Base-by-base conservation (phyloP, 148 eudicot species). In the Amaranthus palmeri region DNA sequence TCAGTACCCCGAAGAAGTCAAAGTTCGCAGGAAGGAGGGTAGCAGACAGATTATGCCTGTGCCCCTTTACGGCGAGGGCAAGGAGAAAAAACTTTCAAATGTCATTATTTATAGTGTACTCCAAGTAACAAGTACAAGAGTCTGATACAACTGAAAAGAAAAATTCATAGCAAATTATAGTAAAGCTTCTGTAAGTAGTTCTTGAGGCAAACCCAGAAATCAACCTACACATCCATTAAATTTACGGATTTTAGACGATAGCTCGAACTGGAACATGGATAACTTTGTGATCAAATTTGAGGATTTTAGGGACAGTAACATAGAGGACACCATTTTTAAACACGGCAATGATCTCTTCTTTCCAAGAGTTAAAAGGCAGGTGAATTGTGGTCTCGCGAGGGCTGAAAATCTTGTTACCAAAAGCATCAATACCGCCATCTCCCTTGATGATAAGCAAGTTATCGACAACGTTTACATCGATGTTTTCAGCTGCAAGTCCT, bases 301-400 rank as follows among this genome's bases (percentile, higher is more conserved):
- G 13, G 4, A 68, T 69, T 17, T 69, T 69, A 44, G 72, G 72
- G 41, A 69, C 72, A 15, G 61, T 69, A 7, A 69, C 25, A 3
- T 69, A 69, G 61, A 69, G 72, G 15, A 54, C 72, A 15, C 72
- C 72, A 69, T 69, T 69, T 51, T 69, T 69, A 54, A 69, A 54
- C 72, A 54, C 72, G 43, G 61, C 72, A 4, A 5, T 42, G 4
- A 45, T 45, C 61, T 52, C 61, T 43, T 69, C 72, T 8, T 54
- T 69, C 59, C 49, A 55, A 8, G 50, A 54, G 56, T 68, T 69
- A 7, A 14, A 43, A 14, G 72, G 72, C 8, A 69, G 11, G 8
- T 69, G 72, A 69, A 69, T 40, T 6, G 48, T 69, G 50, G 49
- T 56, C 25, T 69, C 72, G 3, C 4, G 13, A 9, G 69, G 69